Evolutionary conservation across 495 filamentous ascomycete genomes (phyloP), one percentile per base, ranked within the genome.

Genomic region (Aspergillus bridgeri): DNA sequence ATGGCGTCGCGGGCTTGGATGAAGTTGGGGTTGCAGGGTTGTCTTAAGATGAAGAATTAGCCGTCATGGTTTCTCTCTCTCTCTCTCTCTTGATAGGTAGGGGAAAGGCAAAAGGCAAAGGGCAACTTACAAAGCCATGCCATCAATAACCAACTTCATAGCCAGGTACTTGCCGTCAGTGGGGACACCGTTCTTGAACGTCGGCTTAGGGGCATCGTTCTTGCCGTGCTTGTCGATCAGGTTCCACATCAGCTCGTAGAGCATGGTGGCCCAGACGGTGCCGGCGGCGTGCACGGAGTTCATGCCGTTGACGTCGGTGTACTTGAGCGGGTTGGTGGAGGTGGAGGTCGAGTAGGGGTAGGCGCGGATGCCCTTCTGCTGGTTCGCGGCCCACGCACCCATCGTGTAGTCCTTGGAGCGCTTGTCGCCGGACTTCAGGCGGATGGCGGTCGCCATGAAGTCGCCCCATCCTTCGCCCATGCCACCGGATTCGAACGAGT

Each of bases 391-490:
- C 80, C 59, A 80, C 75, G 49, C 69, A 70, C 51, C 77, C 76
- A 61, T 56, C 42, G 65, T 58, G 63, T 79, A 82, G 62, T 75
- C 61, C 1, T 68, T 81, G 11, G 61, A 44, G 25, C 77, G 77
- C 0, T 73, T 81, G 56, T 81, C 79, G 21, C 18, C 27, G 17
- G 73, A 24, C 71, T 80, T 76, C 55, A 81, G 65, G 47, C 78
- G 74, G 61, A 81, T 77, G 19, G 78, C 77, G 0, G 75, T 79
- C 6, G 75, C 76, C 64, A 75, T 75, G 69, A 79, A 81, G 61
- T 83, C 80, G 23, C 75, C 69, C 81, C 81, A 82, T 44, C 81
- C 81, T 56, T 82, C 81, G 38, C 81, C 79, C 80, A 82, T 80
- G 49, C 81, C 79, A 23, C 78, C 75, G 2, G 74, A 65, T 60